Conservation (phyloP, 768 basidiomycete genomes). For the Filobasidium floriforme region DNA sequence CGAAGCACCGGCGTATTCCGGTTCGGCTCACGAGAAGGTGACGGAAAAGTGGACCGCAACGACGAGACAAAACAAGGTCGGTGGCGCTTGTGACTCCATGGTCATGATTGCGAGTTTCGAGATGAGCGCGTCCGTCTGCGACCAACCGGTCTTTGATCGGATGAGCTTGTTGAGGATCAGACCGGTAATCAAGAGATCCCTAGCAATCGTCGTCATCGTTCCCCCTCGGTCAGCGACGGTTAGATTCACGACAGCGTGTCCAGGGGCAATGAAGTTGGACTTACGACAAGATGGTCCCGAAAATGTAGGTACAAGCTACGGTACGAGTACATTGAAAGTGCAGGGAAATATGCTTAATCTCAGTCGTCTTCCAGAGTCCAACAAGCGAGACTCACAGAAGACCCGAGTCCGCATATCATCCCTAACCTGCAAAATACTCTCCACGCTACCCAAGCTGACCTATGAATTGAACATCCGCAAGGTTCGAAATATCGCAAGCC, state of each 20-base stretch:
- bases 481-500: too few species aligned
- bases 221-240: neutral
- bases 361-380: too few species aligned
- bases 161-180: neutral
- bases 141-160: neutral
- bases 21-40: neutral
- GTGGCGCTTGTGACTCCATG: slow-evolving; percentile 2
- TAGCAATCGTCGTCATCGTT: neutral
- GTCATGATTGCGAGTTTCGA: neutral
- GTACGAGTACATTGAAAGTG: too few species aligned
- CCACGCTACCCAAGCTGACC: neutral
- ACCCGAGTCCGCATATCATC: neutral
- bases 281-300: slow-evolving; percentile 1
- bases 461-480: too few species aligned
- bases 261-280: neutral
- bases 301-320: neutral
- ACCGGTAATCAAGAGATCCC: neutral
- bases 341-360: too few species aligned
- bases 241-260: neutral
- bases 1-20: neutral
- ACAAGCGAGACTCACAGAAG: neutral
- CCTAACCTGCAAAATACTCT: neutral
- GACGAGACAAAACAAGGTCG: neutral
- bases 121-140: neutral
- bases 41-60: neutral